phyloP scores from a whole-genome alignment of 106 monocot species.

The Phalaenopsis aphrodite region DNA sequence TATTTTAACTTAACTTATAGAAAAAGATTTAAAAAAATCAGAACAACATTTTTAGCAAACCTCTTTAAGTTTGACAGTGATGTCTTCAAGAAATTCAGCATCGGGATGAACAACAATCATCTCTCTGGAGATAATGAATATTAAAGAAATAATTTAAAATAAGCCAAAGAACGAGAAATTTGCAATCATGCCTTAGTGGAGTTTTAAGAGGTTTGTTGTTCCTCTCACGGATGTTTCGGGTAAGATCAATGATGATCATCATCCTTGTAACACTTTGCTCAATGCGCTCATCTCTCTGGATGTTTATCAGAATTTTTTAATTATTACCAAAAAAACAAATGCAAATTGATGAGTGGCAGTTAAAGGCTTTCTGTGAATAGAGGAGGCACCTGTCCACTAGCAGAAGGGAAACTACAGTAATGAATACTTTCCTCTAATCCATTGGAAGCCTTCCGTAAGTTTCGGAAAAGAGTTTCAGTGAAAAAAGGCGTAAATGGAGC shows the following conservation, averaged over 20 bases:
- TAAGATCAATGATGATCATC: constrained; percentile 99
- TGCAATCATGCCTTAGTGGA: constrained; percentile 60
- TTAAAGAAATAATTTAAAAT: background rate
- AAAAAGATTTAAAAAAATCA: background rate
- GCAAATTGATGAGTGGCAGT: background rate
- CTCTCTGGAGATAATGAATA: constrained; percentile 36
- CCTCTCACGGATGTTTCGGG: constrained; percentile 85
- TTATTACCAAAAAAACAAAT: background rate
- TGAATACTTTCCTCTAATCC: constrained; percentile 84
- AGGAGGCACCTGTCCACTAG: constrained; percentile 50
- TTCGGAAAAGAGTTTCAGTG: constrained; percentile 90
- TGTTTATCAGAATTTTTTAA: background rate
- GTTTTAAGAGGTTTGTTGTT: constrained; percentile 87
- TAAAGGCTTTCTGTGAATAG: background rate
- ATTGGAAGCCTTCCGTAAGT: constrained; percentile 56
- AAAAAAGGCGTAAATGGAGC: constrained; percentile 99
- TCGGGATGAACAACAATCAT: constrained; percentile 98
- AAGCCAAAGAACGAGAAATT: background rate
- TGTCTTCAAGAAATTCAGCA: constrained; percentile 89
- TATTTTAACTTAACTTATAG: background rate
- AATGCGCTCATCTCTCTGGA: constrained; percentile 89
- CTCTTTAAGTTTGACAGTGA: constrained; percentile 84
- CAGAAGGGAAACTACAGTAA: constrained; percentile 74
- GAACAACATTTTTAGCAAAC: constrained; percentile 20
- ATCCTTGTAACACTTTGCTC: constrained; percentile 96